Evolutionary conservation across 2,329 filamentous ascomycete species (phyloP).

Genomic region (Alternaria gansuensis): DNA sequence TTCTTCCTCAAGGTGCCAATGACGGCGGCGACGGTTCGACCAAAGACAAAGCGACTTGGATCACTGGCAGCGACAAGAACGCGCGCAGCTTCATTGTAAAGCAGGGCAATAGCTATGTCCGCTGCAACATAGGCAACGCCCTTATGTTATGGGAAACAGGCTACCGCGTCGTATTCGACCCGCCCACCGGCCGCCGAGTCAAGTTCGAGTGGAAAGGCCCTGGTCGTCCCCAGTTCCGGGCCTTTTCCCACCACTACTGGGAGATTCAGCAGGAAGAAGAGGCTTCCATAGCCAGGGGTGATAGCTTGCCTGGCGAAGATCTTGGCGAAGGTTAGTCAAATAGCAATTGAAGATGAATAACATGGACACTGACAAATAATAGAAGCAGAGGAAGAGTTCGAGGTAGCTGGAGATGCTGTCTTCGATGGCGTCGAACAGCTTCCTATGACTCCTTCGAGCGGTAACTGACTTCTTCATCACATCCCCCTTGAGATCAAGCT

Average conservation of each 20-base stretch:
- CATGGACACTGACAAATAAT: background rate
- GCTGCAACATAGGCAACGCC: slow-evolving; percentile 2
- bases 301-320: slow-evolving; percentile 5
- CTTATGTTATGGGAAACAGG: background rate
- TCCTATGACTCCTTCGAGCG: background rate
- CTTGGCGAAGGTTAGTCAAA: background rate
- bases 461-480: background rate
- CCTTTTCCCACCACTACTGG: slow-evolving; percentile 4
- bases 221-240: background rate
- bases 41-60: background rate
- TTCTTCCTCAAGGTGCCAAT: background rate
- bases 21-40: slow-evolving; percentile 5
- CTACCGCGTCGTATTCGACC: background rate
- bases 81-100: background rate
- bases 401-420: background rate
- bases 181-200: background rate
- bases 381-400: background rate
- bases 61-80: background rate
- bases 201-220: background rate
- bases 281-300: background rate
- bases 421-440: background rate
- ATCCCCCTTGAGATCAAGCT: background rate
- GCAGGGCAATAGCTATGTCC: background rate
- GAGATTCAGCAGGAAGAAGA: background rate
- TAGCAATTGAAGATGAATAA: too few species aligned